These are phyloP conservation scores for Cladosporium sp. DNA, from an alignment of 2,329 filamentous ascomycete genomes.

Conservation along the genomic window DNA sequence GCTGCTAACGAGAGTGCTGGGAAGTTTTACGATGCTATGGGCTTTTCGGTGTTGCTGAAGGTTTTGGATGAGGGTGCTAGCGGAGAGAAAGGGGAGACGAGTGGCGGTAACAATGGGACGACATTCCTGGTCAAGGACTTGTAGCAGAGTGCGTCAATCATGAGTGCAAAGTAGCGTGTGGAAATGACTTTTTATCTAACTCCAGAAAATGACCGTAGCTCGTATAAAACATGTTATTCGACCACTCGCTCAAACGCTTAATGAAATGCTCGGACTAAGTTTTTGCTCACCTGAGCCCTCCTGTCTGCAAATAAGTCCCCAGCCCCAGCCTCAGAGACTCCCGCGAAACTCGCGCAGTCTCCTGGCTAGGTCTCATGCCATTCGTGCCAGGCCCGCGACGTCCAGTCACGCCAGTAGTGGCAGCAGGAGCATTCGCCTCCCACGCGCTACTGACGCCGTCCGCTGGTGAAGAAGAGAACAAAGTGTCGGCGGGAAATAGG, in stretches of 20 bases:
- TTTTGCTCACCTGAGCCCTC: neutral
- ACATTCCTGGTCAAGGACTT: slow-evolving; percentile 5
- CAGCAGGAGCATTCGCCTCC: slow-evolving; percentile 3
- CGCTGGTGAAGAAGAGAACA: neutral
- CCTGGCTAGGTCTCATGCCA: slow-evolving; percentile 7
- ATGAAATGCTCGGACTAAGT: neutral
- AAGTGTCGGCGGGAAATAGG: slow-evolving; percentile 5
- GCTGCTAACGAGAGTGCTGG: slow-evolving; percentile 27
- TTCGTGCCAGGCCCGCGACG: neutral
- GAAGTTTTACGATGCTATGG: slow-evolving; percentile 15
- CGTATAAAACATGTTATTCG: neutral
- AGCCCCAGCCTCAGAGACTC: slow-evolving; percentile 2
- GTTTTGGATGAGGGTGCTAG: slow-evolving; percentile 8
- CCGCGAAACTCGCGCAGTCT: slow-evolving; percentile 1
- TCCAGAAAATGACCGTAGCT: neutral
- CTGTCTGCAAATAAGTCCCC: neutral
- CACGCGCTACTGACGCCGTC: slow-evolving; percentile 12
- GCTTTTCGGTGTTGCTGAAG: neutral
- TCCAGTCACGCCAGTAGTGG: slow-evolving; percentile 5
- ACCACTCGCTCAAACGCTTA: slow-evolving; percentile 8
- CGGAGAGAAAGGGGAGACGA: slow-evolving; percentile 6
- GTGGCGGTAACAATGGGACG: neutral
- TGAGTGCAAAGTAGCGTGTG: neutral
- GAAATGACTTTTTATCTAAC: neutral
- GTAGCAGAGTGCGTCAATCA: neutral